Conservation (phyloP, 768 basidiomycete species). For the Punctularia strigosozonata region DNA sequence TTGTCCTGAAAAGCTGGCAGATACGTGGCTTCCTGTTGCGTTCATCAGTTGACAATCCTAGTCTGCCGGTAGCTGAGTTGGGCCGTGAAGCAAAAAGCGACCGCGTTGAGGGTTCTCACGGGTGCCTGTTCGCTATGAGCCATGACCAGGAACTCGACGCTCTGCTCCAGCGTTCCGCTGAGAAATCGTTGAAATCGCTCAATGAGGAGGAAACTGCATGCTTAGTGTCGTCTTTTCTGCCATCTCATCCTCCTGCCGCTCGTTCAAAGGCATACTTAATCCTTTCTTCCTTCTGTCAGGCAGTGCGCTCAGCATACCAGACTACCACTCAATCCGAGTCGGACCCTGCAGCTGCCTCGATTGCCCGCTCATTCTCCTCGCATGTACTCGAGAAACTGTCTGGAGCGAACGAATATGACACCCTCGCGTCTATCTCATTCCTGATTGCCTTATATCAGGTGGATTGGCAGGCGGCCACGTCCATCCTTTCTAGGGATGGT, state of each 20-base stretch:
- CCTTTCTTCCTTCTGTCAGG: slow-evolving; percentile 59
- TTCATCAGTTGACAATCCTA: too few relatives aligned
- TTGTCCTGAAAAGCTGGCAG: too few relatives aligned
- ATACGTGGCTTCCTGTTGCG: too few relatives aligned
- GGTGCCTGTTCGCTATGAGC: slow-evolving; percentile 5
- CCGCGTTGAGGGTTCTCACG: too few relatives aligned
- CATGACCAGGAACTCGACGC: slow-evolving; percentile 16
- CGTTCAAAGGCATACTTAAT: slow-evolving; percentile 64
- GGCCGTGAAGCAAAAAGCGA: too few relatives aligned
- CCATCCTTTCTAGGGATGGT: slow-evolving; percentile 54
- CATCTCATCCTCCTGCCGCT: slow-evolving; percentile 27
- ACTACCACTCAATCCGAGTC: slow-evolving; percentile 23
- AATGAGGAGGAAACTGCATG: slow-evolving; percentile 44
- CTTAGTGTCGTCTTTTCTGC: slow-evolving; percentile 39
- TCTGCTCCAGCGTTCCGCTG: slow-evolving; percentile 19
- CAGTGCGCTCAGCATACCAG: slow-evolving; percentile 29
- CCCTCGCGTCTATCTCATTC: slow-evolving; percentile 49
- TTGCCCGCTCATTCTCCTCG: slow-evolving; percentile 41
- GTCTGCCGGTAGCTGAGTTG: too few relatives aligned
- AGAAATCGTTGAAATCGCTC: slow-evolving; percentile 20
- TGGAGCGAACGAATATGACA: slow-evolving; percentile 40
- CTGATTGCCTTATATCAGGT: slow-evolving; percentile 77
- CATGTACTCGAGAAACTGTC: slow-evolving; percentile 36
- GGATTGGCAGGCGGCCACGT: slow-evolving; percentile 55
- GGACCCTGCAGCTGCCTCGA: slow-evolving; percentile 35